These are phyloP conservation scores for Sphagnum magellanicum DNA, from an alignment of 228 moss, liverwort and hornwort genomes.

Conservation along the genomic window DNA sequence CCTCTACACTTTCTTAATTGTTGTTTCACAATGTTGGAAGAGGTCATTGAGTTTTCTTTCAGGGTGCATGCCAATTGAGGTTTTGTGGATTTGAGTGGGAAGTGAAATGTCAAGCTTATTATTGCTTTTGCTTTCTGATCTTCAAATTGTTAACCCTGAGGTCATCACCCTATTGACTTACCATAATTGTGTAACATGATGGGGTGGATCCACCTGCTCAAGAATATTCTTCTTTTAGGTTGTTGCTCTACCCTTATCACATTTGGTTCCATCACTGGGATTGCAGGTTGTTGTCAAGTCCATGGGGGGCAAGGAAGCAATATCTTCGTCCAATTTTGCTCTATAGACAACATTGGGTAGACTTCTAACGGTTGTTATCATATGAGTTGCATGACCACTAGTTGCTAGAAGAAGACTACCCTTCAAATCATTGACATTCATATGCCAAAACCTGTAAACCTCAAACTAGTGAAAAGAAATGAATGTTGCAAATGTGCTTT, in stretches of 20 bases:
- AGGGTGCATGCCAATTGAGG: neutral
- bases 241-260: neutral
- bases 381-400: too few species aligned
- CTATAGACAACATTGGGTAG: conserved; percentile 62
- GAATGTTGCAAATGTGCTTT: too few species aligned
- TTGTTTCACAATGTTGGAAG: too few species aligned
- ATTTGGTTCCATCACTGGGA: neutral
- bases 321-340: conserved; percentile 58
- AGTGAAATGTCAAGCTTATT: neutral
- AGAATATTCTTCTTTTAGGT: neutral
- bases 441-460: too few species aligned
- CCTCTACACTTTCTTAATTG: conserved; percentile 4
- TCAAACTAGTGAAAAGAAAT: too few species aligned
- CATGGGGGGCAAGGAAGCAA: conserved; percentile 53
- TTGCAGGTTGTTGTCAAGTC: conserved; percentile 39
- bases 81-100: neutral
- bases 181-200: neutral
- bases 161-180: neutral
- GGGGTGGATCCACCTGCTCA: neutral
- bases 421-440: too few species aligned
- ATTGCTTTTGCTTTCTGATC: neutral
- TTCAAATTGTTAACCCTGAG: neutral
- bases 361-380: neutral
- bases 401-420: too few species aligned
- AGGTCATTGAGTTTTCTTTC: too few species aligned